Evolutionary conservation across 441 rosid genomes (phyloP).

Genomic region (Croton laevigatus): DNA sequence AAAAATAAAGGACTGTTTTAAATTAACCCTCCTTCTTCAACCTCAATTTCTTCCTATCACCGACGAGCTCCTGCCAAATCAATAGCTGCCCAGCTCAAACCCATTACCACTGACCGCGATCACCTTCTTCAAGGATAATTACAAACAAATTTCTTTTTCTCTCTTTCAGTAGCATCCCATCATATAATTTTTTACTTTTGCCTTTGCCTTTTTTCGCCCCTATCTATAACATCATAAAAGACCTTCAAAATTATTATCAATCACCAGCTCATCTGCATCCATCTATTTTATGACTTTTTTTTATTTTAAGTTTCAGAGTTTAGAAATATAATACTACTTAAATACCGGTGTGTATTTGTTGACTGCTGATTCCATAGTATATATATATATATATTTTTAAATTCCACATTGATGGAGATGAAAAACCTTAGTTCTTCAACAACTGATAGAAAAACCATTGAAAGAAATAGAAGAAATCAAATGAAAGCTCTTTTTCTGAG

Average conservation of each 20-base stretch:
- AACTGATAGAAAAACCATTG: constrained; percentile 62
- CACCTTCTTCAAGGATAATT: too few species aligned
- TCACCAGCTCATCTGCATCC: neutral
- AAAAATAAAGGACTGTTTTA: too few species aligned
- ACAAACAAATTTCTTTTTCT: too few species aligned
- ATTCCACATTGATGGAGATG: constrained; percentile 32
- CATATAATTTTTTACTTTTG: neutral
- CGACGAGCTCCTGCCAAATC: too few species aligned
- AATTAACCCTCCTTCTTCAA: too few species aligned
- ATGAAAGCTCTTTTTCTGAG: constrained; percentile 64
- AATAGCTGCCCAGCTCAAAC: too few species aligned
- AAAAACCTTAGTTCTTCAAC: constrained; percentile 38
- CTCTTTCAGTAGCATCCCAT: constrained; percentile 7
- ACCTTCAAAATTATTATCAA: neutral
- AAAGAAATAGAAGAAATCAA: constrained; percentile 73
- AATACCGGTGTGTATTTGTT: neutral
- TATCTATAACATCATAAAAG: neutral
- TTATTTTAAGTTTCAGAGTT: too few species aligned
- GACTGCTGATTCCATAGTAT: neutral
- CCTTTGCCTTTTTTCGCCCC: constrained; percentile 21
- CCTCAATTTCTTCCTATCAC: too few species aligned
- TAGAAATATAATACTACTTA: too few species aligned
- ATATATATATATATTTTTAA: too few species aligned
- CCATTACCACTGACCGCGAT: too few species aligned
- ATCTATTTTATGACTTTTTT: neutral